Percentiles rank a stretch among this genome's conserved stretches.
Evolutionary conservation across 352 stramenopile genomes (phyloP).

Genomic region (Peronospora belbahrii): DNA sequence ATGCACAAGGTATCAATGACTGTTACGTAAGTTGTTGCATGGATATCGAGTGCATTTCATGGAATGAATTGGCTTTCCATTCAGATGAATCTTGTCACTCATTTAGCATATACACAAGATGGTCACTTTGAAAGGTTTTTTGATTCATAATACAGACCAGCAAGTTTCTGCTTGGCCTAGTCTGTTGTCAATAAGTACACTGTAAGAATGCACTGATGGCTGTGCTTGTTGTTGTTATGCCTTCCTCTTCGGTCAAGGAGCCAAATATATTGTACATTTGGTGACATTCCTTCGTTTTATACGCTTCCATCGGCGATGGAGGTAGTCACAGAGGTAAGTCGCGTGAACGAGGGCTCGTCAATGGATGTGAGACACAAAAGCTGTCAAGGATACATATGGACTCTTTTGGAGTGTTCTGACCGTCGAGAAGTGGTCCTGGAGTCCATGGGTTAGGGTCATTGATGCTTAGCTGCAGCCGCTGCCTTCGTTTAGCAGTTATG

Average conservation of each 20-base stretch:
- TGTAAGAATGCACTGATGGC: background rate
- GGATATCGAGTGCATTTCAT: too few relatives aligned
- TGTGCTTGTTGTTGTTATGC: slow-evolving; percentile 2
- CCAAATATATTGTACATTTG: slow-evolving; percentile 3
- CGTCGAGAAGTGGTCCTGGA: slow-evolving; percentile 9
- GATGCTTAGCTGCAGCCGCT: slow-evolving; percentile 22
- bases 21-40: too few relatives aligned
- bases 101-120: too few relatives aligned
- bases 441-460: slow-evolving; percentile 24
- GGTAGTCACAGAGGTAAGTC: slow-evolving; percentile 16
- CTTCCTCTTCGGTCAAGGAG: slow-evolving; percentile 26
- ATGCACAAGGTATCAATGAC: too few relatives aligned
- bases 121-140: background rate
- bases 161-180: background rate
- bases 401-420: slow-evolving; percentile 27
- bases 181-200: background rate
- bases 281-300: background rate
- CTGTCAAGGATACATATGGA: slow-evolving; percentile 35
- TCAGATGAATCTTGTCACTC: too few relatives aligned
- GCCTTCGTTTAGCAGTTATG: slow-evolving; percentile 11
- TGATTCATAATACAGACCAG: slow-evolving; percentile 6
- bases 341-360: slow-evolving; percentile 16
- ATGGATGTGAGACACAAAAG: slow-evolving; percentile 29
- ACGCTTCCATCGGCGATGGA: slow-evolving; percentile 20
- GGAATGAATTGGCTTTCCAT: too few relatives aligned